Conservation (phyloP, 306 rosid species). For the Prunus fruticosa region DNA sequence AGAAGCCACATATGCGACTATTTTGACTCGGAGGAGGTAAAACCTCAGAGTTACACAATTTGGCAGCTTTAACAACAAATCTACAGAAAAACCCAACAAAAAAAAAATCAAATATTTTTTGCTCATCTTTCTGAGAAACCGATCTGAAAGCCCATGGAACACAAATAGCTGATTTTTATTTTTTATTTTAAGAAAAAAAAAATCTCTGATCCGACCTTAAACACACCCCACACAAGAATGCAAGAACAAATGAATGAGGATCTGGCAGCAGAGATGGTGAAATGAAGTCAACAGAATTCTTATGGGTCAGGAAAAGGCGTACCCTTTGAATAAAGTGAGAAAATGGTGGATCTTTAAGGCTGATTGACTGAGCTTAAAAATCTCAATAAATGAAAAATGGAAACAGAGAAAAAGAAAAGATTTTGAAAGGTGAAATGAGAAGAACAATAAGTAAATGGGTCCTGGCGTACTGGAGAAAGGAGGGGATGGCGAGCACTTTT, state of each 20-base stretch:
- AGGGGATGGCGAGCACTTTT: background rate
- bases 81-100: background rate
- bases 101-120: background rate
- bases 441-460: background rate
- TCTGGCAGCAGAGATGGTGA: constrained; percentile 16
- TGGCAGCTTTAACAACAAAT: constrained; percentile 3
- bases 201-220: background rate
- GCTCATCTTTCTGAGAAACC: constrained; percentile 5
- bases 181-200: too few relatives aligned
- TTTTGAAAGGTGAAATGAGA: background rate
- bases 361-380: constrained; percentile 21
- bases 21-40: constrained; percentile 13
- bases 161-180: background rate
- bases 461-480: background rate
- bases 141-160: constrained; percentile 5
- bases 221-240: background rate
- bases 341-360: constrained; percentile 47
- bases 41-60: background rate
- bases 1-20: background rate
- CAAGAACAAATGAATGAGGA: constrained; percentile 10
- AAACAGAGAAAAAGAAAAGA: background rate
- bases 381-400: constrained; percentile 1
- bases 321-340: constrained; percentile 34
- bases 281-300: background rate
- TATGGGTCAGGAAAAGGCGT: constrained; percentile 14